These are phyloP conservation scores for Heteromeles arbutifolia DNA, from an alignment of 306 rosid genomes.

Conservation along the genomic window DNA sequence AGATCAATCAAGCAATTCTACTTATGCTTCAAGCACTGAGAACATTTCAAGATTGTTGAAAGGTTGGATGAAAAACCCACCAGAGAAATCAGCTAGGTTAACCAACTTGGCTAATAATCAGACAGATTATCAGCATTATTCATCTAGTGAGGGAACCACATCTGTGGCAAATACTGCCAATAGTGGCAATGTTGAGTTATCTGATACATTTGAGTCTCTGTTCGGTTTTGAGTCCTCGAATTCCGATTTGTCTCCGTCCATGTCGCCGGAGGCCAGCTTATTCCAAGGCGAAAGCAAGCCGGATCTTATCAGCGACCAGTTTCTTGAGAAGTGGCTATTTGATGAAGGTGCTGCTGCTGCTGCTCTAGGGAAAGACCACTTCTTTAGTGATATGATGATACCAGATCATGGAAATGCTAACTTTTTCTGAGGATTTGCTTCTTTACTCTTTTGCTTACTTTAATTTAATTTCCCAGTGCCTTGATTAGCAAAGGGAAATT, in stretches of 20 bases:
- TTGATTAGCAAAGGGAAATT: conserved; percentile 5
- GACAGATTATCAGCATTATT: conserved; percentile 16
- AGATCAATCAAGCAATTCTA: background rate
- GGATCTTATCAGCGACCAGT: conserved; percentile 7
- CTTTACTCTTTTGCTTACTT: too few relatives aligned
- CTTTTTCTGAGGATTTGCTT: conserved; percentile 24
- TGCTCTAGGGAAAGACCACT: conserved; percentile 38
- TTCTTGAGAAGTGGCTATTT: conserved; percentile 83
- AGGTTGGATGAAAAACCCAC: conserved; percentile 40
- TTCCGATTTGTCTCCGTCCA: conserved; percentile 50
- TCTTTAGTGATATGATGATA: conserved; percentile 20
- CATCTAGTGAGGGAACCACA: conserved; percentile 48
- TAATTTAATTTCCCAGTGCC: too few relatives aligned
- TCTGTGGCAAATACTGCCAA: conserved; percentile 15
- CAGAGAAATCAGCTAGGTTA: conserved; percentile 4
- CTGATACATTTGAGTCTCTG: conserved; percentile 40
- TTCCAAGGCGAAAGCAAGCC: conserved; percentile 59
- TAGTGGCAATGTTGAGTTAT: conserved; percentile 13
- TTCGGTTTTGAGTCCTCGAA: conserved; percentile 55
- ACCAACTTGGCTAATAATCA: background rate
- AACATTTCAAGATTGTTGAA: conserved; percentile 43
- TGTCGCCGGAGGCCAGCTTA: conserved; percentile 42
- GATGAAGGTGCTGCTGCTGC: conserved; percentile 42
- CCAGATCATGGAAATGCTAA: conserved; percentile 17
- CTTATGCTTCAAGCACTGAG: conserved; percentile 51